These are phyloP conservation scores for Colletotrichum sp. DNA, from an alignment of 2,329 filamentous ascomycete genomes.

Conservation along the genomic window DNA sequence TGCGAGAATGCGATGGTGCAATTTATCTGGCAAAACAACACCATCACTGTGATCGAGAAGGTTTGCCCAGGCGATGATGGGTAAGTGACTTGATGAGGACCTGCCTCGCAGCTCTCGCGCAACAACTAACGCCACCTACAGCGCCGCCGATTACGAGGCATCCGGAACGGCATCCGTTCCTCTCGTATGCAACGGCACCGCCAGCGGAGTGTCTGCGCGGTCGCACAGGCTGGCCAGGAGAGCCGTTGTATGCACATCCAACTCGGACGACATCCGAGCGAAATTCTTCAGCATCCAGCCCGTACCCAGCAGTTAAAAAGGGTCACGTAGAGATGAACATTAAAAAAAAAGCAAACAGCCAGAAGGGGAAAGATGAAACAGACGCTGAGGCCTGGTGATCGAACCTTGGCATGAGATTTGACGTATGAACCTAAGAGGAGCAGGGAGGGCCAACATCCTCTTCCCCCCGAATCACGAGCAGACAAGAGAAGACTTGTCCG, in stretches of 20 bases:
- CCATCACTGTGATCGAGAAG: conserved; percentile 49
- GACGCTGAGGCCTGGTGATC: background rate
- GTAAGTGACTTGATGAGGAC: conserved; percentile 30
- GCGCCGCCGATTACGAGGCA: conserved; percentile 33
- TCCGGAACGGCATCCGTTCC: conserved; percentile 28
- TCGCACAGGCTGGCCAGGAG: background rate
- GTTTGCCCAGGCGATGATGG: conserved; percentile 42
- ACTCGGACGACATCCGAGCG: conserved; percentile 33
- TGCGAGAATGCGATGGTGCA: conserved; percentile 46
- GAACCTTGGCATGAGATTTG: background rate
- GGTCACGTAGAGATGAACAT: conserved; percentile 4
- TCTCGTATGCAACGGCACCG: conserved; percentile 6
- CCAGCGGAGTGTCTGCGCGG: background rate
- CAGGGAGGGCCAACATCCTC: background rate
- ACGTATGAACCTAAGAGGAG: background rate
- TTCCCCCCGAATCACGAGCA: background rate
- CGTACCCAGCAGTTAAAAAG: background rate
- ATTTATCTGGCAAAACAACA: conserved; percentile 46
- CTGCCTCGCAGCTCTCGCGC: background rate
- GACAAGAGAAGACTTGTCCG: background rate
- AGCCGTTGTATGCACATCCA: conserved; percentile 22
- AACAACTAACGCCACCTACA: conserved; percentile 17
- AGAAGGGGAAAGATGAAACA: background rate
- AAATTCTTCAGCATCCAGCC: conserved; percentile 36
- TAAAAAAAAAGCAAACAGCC: background rate